Base-by-base conservation (phyloP, 164 flowering plant species). In the Annona squamosa region DNA sequence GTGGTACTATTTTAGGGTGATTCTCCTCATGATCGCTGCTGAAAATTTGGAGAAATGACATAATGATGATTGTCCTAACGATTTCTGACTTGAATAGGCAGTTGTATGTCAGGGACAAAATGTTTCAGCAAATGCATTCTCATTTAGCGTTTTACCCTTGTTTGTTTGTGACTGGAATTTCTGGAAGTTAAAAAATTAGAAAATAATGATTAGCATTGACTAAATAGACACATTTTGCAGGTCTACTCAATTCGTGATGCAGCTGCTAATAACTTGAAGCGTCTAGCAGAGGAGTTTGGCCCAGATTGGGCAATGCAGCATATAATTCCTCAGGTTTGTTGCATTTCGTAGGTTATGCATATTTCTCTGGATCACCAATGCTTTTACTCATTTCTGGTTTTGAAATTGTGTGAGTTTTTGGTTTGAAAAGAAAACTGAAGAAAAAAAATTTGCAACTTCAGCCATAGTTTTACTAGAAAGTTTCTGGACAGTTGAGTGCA, bases 271-370 rank as follows among this genome's bases (percentile, higher is more conserved):
- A 88, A 88, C 75, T 73, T 88, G 74, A 88, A 88, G 79, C 89
- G 91, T 48, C 89, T 88, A 69, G 91, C 91, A 4, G 91, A 88
- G 73, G 91, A 88, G 82, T 88, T 88, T 82, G 89, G 91, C 63
- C 91, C 89, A 48, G 89, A 86, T 13, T 88, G 91, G 91, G 88
- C 89, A 67, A 86, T 86, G 89, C 88, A 84, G 75, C 91, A 88
- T 77, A 88, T 88, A 74, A 71, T 88, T 77, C 87, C 91, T 7
- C 91, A 88, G 91, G 91, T 86, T 70, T 57, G 71, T 71, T 65
- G 45, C 16, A 0, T 4, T 37, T 18, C 4, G 2, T 61, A 1
- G 37, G 64, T 19, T 61, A 1, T 61, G n/a, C 13, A 61, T 4
- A 13, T 61, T 18, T 59, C 63, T 13, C 13, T 59, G 13, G 63